phyloP scores from a whole-genome alignment of 179 eudicot species.

The Heliamphora pulchella region DNA sequence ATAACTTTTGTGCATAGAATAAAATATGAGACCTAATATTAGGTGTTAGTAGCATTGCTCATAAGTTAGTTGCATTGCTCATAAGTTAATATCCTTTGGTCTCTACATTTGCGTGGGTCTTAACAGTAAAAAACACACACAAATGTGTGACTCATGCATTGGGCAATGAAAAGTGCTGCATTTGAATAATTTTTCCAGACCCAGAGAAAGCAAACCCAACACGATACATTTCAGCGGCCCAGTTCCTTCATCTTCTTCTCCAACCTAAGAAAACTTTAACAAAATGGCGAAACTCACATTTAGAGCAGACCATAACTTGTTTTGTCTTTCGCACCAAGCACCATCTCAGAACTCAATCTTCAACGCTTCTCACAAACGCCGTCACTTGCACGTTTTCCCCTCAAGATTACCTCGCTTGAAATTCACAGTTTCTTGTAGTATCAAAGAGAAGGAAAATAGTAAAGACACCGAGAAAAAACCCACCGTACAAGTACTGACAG shows the following conservation, averaged over 20 bases:
- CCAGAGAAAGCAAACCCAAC: neutral
- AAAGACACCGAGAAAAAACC: slow-evolving; percentile 23
- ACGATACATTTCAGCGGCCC: neutral
- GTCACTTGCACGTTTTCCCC: slow-evolving; percentile 13
- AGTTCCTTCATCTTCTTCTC: neutral
- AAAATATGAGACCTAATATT: no score
- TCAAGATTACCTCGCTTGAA: slow-evolving; percentile 23
- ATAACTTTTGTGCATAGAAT: no score
- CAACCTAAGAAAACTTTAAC: neutral
- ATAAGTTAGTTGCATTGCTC: no score
- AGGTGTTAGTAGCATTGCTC: no score
- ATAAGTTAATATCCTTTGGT: no score
- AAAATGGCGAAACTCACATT: slow-evolving; percentile 26
- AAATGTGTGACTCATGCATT: no score
- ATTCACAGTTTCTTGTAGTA: slow-evolving; percentile 34
- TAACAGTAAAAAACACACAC: no score
- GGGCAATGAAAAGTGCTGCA: no score
- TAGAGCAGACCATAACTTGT: slow-evolving; percentile 18
- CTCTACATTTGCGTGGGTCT: no score
- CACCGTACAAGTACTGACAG: slow-evolving; percentile 10
- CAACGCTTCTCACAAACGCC: slow-evolving; percentile 17
- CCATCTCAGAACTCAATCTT: slow-evolving; percentile 18
- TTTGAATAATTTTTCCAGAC: no score
- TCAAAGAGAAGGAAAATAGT: slow-evolving; percentile 27
- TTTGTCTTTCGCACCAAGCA: slow-evolving; percentile 9